A percentile compares a stretch with the other conserved stretches of the same genome.
Conservation (phyloP, 306 rosid genomes). For the Psophocarpus tetragonolobus region DNA sequence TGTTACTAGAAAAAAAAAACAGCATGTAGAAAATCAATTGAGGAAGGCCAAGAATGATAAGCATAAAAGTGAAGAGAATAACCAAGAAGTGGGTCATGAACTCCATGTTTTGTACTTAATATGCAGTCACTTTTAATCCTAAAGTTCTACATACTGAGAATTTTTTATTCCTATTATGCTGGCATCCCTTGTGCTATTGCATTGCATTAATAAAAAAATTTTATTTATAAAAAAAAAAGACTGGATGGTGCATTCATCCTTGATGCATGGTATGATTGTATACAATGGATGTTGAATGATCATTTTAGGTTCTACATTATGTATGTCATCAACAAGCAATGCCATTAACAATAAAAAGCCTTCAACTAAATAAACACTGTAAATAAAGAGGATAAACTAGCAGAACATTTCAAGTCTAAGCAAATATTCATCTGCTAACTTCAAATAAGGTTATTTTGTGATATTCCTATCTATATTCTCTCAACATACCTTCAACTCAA, state of each 20-base stretch:
- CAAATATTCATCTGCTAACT: neutral
- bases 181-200: too few species aligned
- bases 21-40: neutral
- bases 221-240: too few species aligned
- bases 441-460: neutral
- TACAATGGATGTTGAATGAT: neutral
- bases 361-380: slow-evolving; percentile 4
- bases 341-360: neutral
- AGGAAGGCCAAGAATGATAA: slow-evolving; percentile 16
- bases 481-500: neutral
- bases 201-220: too few species aligned
- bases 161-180: too few species aligned
- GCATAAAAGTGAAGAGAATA: slow-evolving; percentile 4
- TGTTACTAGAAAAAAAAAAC: neutral
- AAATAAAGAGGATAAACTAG: neutral
- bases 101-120: too few species aligned
- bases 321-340: neutral
- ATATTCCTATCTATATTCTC: neutral
- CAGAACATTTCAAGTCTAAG: slow-evolving; percentile 8
- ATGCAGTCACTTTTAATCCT: too few species aligned
- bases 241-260: neutral
- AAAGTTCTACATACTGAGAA: too few species aligned
- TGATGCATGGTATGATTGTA: slow-evolving; percentile 9
- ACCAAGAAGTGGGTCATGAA: neutral
- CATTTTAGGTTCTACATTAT: slow-evolving; percentile 10